Evolutionary conservation across 495 filamentous ascomycete species (phyloP), one percentile per base, ranked within the genome.

Genomic region (Aspergillus biplanus): DNA sequence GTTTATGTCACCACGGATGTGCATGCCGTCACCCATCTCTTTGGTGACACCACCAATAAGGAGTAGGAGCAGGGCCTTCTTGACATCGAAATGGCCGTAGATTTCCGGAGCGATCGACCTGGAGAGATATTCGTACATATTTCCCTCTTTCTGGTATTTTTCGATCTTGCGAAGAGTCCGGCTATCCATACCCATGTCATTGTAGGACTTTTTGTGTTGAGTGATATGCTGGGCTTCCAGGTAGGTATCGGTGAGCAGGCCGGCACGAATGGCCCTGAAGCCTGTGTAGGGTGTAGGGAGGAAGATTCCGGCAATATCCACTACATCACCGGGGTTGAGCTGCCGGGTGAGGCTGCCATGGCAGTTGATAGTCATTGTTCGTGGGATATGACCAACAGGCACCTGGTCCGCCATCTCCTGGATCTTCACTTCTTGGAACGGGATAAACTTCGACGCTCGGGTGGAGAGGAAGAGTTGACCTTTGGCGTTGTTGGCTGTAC

Each of bases 321-420:
- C 86, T 21, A 98, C 85, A 73, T 99, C 96, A 62, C 95, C 95
- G 4, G 95, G 95, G 73, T 91, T 97, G 66, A 98, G 84, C 62
- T 91, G 86, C 18, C 95, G 83, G 16, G 92, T 92, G 27, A 94
- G 82, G 63, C 83, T 89, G 58, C 96, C 96, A 69, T 96, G 89
- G 73, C 93, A 97, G 69, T 96, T 87, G 15, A 99, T 75, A 1
- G 94, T 97, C 53, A 99, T 78, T 47, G 89, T 90, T 52, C 95
- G 87, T 21, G 95, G 95, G 63, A 99, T 98, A 72, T 99, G 95
- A 33, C 95, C 95, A 62, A 99, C 94, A 8, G 95, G 95, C 1
- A 99, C 95, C 72, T 99, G 95, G 67, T 98, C 95, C 33, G 95
- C 93, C 85, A 98, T 90, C 75, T 99, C 95, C 78, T 99, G 96